These are phyloP conservation scores for Talaromyces albobiverticillius DNA, from an alignment of 2,329 filamentous ascomycete species.

Conservation along the genomic window DNA sequence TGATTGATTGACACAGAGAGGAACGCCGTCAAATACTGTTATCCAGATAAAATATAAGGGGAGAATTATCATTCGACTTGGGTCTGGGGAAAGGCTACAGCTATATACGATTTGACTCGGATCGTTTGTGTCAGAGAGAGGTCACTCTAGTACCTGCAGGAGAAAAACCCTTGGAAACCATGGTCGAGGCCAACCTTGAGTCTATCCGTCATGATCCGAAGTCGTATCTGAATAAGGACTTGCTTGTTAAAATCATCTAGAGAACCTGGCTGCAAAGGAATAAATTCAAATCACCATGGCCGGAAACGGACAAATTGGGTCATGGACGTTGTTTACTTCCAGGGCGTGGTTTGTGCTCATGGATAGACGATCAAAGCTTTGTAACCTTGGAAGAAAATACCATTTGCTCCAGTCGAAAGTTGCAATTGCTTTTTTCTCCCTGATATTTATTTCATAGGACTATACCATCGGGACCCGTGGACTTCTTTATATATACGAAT, in stretches of 20 bases:
- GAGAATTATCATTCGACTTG: not conserved
- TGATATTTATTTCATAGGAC: not conserved
- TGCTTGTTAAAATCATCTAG: not conserved
- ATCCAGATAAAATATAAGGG: not conserved
- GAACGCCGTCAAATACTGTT: not conserved
- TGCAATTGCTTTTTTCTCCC: not conserved
- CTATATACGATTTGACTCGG: not conserved
- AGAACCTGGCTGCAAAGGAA: not conserved
- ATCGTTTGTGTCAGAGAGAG: conserved; percentile 13
- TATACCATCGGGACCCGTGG: not conserved
- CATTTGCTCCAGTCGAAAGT: not conserved
- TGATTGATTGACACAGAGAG: too few species aligned
- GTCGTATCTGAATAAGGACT: not conserved
- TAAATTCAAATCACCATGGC: not conserved
- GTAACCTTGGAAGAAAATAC: not conserved
- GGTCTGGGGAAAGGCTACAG: not conserved
- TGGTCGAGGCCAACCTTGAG: not conserved
- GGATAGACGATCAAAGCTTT: not conserved
- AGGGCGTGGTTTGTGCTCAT: not conserved
- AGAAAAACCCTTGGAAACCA: not conserved
- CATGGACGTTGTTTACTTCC: not conserved
- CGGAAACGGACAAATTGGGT: conserved; percentile 2
- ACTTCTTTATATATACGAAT: too few species aligned
- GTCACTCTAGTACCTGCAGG: conserved; percentile 1
- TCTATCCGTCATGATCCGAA: conserved; percentile 13